phyloP scores from a whole-genome alignment of 768 basidiomycete species.

The Suillus lakei region DNA sequence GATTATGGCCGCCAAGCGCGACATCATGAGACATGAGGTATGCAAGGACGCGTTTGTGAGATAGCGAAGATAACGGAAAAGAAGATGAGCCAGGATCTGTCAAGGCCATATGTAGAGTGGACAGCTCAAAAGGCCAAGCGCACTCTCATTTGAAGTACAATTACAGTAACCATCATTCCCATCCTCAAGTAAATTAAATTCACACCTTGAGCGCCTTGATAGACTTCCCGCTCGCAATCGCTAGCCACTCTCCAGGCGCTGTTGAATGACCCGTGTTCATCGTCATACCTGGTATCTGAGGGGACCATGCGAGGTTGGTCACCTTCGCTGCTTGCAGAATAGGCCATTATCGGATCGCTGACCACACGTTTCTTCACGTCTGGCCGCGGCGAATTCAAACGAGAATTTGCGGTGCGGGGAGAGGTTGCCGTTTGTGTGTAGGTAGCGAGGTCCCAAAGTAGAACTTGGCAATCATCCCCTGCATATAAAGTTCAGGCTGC shows the following conservation, averaged over 20 bases:
- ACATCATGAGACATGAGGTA: not conserved
- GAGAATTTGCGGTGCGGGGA: slow-evolving; percentile 69
- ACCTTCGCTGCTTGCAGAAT: slow-evolving; percentile 79
- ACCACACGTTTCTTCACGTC: slow-evolving; percentile 78
- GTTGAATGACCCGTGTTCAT: slow-evolving; percentile 78
- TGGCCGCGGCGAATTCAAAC: slow-evolving; percentile 80
- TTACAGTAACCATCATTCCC: not conserved
- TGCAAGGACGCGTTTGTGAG: not conserved
- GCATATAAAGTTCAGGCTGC: slow-evolving; percentile 14
- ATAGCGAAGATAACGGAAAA: not conserved
- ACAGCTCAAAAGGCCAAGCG: not conserved
- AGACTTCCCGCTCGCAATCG: slow-evolving; percentile 79
- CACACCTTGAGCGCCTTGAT: slow-evolving; percentile 85
- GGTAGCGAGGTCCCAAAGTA: slow-evolving; percentile 87
- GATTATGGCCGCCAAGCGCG: not conserved
- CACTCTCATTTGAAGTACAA: not conserved
- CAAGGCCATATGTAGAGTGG: not conserved
- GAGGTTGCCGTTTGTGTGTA: slow-evolving; percentile 67
- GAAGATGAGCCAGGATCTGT: not conserved
- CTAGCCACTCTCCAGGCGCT: slow-evolving; percentile 84
- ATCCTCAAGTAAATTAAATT: slow-evolving; percentile 9
- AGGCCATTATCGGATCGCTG: slow-evolving; percentile 83
- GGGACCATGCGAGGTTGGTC: slow-evolving; percentile 89
- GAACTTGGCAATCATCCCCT: slow-evolving; percentile 95
- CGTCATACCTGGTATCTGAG: slow-evolving; percentile 75